Percentiles rank a stretch among this genome's conserved stretches.
These are phyloP conservation scores for Pichia phayaonensis DNA, from an alignment of 805 yeast species.

Conservation along the genomic window DNA sequence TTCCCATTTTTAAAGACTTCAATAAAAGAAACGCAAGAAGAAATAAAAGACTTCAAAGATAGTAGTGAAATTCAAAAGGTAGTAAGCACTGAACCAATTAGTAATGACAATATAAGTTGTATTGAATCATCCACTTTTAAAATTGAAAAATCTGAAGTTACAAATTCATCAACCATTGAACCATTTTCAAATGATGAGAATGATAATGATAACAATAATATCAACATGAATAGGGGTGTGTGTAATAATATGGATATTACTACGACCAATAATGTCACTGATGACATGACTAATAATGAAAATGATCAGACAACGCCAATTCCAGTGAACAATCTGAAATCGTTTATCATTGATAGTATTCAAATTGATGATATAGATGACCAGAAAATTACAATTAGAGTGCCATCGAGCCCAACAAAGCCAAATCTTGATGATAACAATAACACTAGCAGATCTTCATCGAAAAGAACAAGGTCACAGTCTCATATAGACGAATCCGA, in stretches of 20 bases:
- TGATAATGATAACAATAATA: neutral
- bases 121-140: neutral
- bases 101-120: neutral
- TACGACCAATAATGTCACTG: too few species aligned
- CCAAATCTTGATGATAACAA: neutral
- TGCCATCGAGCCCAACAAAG: neutral
- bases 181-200: neutral
- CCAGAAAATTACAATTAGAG: neutral
- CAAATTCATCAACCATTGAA: neutral
- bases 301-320: neutral
- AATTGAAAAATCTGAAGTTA: neutral
- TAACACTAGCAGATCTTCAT: neutral
- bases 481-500: neutral
- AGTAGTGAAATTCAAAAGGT: neutral
- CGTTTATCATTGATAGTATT: slow-evolving; percentile 8
- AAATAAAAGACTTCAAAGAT: neutral
- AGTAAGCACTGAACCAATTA: neutral
- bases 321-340: slow-evolving; percentile 1
- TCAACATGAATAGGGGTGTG: too few species aligned
- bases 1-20: neutral
- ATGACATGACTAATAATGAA: neutral
- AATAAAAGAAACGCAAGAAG: neutral
- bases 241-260: too few species aligned
- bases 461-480: slow-evolving; percentile 1
- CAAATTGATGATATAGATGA: neutral